Evolutionary conservation across 2,329 filamentous ascomycete species (phyloP).

Genomic region (Cryphonectria parasitica): DNA sequence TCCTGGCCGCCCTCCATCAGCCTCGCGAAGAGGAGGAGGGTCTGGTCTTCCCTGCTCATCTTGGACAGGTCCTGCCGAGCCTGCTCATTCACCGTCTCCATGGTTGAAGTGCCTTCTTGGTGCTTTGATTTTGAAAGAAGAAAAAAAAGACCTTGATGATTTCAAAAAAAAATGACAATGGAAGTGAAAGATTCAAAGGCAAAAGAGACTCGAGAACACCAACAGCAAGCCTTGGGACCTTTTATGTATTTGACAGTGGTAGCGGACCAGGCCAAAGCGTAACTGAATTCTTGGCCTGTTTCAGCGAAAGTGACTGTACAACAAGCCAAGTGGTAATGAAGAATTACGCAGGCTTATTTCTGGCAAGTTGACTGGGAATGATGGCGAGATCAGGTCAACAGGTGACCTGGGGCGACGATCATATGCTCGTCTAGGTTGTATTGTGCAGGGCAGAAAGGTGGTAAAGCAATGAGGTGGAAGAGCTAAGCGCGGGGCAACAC

Average conservation of each 20-base stretch:
- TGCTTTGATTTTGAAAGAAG: background rate
- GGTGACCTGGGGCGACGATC: constrained; percentile 4
- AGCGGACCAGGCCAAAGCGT: background rate
- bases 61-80: constrained; percentile 36
- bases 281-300: constrained; percentile 22
- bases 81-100: constrained; percentile 42
- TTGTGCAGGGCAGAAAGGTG: background rate
- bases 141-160: background rate
- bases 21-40: constrained; percentile 79
- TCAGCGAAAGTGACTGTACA: constrained; percentile 12
- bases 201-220: background rate
- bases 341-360: constrained; percentile 12
- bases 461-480: background rate
- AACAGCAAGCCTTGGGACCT: background rate
- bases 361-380: background rate
- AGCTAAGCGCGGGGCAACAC: constrained; percentile 1
- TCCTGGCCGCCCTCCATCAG: constrained; percentile 91
- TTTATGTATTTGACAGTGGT: background rate
- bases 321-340: constrained; percentile 8
- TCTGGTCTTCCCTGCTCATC: constrained; percentile 61
- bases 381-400: background rate
- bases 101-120: constrained; percentile 26
- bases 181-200: background rate
- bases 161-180: background rate
- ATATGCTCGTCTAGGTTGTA: background rate